These are phyloP conservation scores for Phytophthora ohioensis DNA, from an alignment of 352 stramenopile species.

Conservation along the genomic window DNA sequence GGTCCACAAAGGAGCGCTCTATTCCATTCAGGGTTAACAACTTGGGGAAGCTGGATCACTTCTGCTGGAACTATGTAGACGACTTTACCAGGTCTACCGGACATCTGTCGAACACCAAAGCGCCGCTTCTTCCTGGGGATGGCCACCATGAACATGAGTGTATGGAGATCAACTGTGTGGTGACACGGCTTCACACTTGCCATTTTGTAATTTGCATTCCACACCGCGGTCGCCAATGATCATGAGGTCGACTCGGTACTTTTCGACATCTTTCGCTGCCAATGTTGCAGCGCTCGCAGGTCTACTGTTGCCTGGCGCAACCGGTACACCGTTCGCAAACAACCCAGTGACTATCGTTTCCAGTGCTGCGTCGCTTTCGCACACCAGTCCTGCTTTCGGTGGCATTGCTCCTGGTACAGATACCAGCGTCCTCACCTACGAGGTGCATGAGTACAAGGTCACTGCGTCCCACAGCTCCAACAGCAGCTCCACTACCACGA, in stretches of 20 bases:
- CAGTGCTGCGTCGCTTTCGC: constrained; percentile 36
- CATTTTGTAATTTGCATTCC: constrained; percentile 31
- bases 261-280: constrained; percentile 9
- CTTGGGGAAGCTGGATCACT: constrained; percentile 1
- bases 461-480: constrained; percentile 24
- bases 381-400: constrained; percentile 39
- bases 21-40: neutral
- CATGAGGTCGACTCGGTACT: constrained; percentile 31
- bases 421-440: constrained; percentile 28
- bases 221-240: constrained; percentile 22
- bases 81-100: constrained; percentile 19
- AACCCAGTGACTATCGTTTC: constrained; percentile 42
- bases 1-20: constrained; percentile 32
- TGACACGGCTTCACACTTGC: constrained; percentile 7
- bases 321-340: constrained; percentile 40
- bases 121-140: constrained; percentile 19
- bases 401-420: constrained; percentile 23
- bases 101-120: constrained; percentile 38
- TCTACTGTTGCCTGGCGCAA: constrained; percentile 22
- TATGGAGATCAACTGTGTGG: neutral
- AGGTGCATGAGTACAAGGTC: constrained; percentile 28
- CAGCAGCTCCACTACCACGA: constrained; percentile 26
- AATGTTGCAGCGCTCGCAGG: constrained; percentile 16
- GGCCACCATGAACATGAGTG: neutral
- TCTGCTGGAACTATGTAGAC: constrained; percentile 1